Evolutionary conservation across 768 basidiomycete genomes (phyloP).

Genomic region (Trametes gibbosa): DNA sequence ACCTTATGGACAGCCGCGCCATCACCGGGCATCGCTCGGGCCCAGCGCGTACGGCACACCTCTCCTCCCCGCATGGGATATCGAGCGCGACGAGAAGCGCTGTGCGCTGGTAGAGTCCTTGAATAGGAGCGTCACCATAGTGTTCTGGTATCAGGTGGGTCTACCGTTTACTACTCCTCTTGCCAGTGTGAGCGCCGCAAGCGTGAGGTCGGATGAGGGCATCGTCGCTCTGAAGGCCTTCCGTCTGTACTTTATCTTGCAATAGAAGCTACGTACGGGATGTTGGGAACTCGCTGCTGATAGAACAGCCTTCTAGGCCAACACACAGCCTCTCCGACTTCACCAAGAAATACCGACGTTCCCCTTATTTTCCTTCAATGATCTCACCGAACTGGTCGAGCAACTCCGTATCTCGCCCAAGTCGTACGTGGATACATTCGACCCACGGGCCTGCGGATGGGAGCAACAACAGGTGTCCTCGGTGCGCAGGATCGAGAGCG

Average conservation of each 20-base stretch:
- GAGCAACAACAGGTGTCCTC: conserved; percentile 62
- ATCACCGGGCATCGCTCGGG: not conserved
- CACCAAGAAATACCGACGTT: conserved; percentile 49
- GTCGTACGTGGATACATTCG: conserved; percentile 63
- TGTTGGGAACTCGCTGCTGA: not conserved
- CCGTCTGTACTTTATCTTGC: too few relatives aligned
- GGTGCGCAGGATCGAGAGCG: conserved; percentile 55
- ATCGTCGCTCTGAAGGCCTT: too few relatives aligned
- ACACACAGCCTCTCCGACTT: conserved; percentile 23
- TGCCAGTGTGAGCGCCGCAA: not conserved
- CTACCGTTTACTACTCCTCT: not conserved
- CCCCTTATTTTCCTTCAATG: conserved; percentile 60
- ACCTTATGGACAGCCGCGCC: not conserved
- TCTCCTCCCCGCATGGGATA: not conserved
- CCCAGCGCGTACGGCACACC: not conserved
- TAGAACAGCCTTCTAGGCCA: conserved; percentile 4
- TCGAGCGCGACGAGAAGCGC: conserved; percentile 7
- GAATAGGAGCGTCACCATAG: conserved; percentile 57
- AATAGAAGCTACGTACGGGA: not conserved
- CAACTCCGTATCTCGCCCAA: conserved; percentile 51
- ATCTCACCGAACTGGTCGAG: conserved; percentile 47
- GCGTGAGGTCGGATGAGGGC: too few relatives aligned
- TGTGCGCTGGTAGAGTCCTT: conserved; percentile 33
- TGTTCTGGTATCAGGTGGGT: conserved; percentile 68
- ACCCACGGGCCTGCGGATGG: conserved; percentile 55